phyloP scores from a whole-genome alignment of 306 rosid genomes.

The Rosa chinensis region DNA sequence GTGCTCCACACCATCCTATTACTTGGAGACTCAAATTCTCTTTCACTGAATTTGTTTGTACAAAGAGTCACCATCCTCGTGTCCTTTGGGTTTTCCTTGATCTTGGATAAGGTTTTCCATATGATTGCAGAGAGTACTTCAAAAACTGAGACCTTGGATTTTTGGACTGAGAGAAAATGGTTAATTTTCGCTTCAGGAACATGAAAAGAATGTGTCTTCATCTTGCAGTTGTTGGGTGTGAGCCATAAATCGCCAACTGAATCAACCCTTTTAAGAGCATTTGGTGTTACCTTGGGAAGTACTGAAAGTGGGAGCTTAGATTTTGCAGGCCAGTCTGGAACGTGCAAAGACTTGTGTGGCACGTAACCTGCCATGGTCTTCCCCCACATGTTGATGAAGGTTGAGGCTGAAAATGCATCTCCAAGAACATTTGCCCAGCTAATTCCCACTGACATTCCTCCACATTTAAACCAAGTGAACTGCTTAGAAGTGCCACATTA shows the following conservation, averaged over 20 bases:
- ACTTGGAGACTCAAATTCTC: no score
- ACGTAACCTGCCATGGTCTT: conserved; percentile 34
- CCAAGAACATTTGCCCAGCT: conserved; percentile 41
- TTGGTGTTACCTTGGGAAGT: conserved; percentile 15
- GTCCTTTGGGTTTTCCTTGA: no score
- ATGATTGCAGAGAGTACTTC: no score
- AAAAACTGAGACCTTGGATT: no score
- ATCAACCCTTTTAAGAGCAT: conserved; percentile 33
- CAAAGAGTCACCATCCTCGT: no score
- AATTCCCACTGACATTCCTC: conserved; percentile 61
- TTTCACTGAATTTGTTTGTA: no score
- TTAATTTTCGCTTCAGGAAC: conserved; percentile 20
- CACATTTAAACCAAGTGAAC: conserved; percentile 74
- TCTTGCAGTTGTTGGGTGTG: conserved; percentile 23
- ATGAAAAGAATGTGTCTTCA: conserved; percentile 46
- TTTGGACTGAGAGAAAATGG: no score
- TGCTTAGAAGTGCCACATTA: conserved; percentile 12
- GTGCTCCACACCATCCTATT: no score
- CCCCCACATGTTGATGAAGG: conserved; percentile 58
- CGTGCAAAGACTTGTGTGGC: conserved; percentile 32
- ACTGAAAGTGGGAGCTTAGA: conserved; percentile 15
- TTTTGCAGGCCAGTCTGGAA: conserved; percentile 3
- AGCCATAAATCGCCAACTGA: conserved; percentile 45
- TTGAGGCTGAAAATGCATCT: conserved; percentile 63
- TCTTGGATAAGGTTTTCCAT: no score